Percentiles rank a stretch among this genome's conserved stretches.
phyloP scores from a whole-genome alignment of 441 rosid species.

The Erysimum cheiri region DNA sequence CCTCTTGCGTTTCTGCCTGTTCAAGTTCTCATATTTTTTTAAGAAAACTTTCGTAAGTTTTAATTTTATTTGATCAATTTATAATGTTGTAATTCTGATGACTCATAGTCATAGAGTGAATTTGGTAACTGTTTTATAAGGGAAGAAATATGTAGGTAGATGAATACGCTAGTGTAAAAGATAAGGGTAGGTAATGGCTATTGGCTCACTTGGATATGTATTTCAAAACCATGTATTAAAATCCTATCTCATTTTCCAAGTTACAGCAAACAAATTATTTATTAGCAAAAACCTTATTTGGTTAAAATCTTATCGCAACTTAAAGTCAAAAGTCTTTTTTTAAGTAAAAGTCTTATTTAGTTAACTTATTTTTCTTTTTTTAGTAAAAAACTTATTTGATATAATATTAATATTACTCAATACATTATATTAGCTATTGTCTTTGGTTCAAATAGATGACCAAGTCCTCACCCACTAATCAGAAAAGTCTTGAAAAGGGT shows the following conservation, averaged over 20 bases:
- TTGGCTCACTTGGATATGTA: neutral
- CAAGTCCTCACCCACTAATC: neutral
- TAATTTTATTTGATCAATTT: neutral
- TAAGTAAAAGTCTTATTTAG: neutral
- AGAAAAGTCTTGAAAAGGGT: neutral
- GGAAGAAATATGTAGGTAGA: neutral
- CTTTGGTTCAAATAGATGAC: neutral
- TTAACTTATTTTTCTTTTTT: neutral
- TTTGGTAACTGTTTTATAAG: neutral
- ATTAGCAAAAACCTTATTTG: no score
- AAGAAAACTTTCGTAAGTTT: neutral
- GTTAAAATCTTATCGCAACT: no score
- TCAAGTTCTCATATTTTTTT: neutral
- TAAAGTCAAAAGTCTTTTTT: no score
- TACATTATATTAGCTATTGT: neutral
- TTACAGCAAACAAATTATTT: no score
- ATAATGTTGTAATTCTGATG: neutral
- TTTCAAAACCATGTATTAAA: no score
- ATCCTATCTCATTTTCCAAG: no score
- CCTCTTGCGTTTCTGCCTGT: neutral
- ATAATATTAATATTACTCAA: neutral
- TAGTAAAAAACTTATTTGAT: neutral
- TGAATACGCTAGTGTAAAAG: neutral
- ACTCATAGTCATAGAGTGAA: neutral
- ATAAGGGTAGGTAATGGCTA: neutral